Conservation (phyloP, 192 early-diverging fungal species). For the Coemansia asiatica region DNA sequence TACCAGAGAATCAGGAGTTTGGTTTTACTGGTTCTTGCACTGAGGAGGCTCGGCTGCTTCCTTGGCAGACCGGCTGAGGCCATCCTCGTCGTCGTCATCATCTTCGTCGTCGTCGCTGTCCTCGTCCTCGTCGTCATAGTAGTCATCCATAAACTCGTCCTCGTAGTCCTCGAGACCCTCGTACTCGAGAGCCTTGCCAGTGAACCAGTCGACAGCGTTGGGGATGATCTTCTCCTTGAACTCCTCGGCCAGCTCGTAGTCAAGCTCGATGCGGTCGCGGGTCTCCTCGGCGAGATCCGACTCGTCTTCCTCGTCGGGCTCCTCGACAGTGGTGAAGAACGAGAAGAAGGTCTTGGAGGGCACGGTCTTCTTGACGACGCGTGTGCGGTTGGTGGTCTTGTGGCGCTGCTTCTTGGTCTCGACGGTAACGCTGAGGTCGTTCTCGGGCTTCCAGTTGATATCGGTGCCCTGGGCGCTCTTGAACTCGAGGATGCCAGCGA, state of each 20-base stretch:
- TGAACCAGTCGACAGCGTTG: constrained; percentile 97
- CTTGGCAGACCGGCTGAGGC: constrained; percentile 48
- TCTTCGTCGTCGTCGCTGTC: constrained; percentile 46
- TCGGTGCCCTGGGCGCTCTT: constrained; percentile 88
- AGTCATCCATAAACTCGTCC: constrained; percentile 43
- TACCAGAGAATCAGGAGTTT: background rate
- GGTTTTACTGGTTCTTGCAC: constrained; percentile 56
- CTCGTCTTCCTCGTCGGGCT: constrained; percentile 71
- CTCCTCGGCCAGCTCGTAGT: constrained; percentile 97
- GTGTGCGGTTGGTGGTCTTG: constrained; percentile 97
- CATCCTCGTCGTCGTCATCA: constrained; percentile 46
- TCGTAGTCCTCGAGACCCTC: constrained; percentile 51
- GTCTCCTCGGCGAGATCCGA: constrained; percentile 75
- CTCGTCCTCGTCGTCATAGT: constrained; percentile 52
- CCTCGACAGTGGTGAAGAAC: constrained; percentile 85
- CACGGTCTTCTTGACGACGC: constrained; percentile 95
- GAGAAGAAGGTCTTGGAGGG: constrained; percentile 97
- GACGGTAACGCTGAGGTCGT: constrained; percentile 89
- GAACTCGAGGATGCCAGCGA: constrained; percentile 84
- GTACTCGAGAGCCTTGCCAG: constrained; percentile 91
- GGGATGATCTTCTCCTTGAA: constrained; percentile 98
- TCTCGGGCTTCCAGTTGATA: constrained; percentile 96
- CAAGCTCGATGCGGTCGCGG: constrained; percentile 84
- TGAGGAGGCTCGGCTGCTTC: constrained; percentile 53
- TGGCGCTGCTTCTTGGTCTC: constrained; percentile 99